phyloP scores from a whole-genome alignment of 441 rosid species.

The Populus hybrid region DNA sequence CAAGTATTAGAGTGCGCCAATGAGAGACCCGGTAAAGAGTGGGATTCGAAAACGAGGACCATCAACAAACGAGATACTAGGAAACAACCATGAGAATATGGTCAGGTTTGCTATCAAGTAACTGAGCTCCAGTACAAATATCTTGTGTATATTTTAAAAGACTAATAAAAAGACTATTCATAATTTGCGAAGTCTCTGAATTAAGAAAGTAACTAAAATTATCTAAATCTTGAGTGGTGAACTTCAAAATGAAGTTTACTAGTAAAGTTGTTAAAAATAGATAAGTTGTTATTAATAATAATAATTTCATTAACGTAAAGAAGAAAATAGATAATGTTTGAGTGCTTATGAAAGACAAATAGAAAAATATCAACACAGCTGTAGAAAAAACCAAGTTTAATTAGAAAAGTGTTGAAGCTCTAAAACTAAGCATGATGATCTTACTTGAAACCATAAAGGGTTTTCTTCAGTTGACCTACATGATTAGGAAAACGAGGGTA shows the following conservation, averaged over 20 bases:
- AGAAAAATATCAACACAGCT: neutral
- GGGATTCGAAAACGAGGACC: neutral
- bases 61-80: neutral
- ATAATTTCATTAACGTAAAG: conserved; percentile 8
- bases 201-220: neutral
- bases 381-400: neutral
- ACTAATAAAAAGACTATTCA: neutral
- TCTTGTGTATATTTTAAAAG: neutral
- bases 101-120: neutral
- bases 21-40: neutral
- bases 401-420: too few species aligned
- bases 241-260: neutral
- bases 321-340: neutral
- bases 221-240: neutral
- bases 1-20: neutral
- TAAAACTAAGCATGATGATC: neutral
- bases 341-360: neutral
- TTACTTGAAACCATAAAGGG: neutral
- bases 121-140: neutral
- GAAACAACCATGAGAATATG: neutral
- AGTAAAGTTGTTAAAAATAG: too few species aligned
- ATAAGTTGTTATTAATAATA: neutral
- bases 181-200: accelerated
- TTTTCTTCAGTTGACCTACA: neutral
- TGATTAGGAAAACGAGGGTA: neutral